A percentile compares a stretch with the other conserved stretches of the same genome.
Evolutionary conservation across 1,284 basidiomycete species (phyloP).

Genomic region (Agaricales sp.): DNA sequence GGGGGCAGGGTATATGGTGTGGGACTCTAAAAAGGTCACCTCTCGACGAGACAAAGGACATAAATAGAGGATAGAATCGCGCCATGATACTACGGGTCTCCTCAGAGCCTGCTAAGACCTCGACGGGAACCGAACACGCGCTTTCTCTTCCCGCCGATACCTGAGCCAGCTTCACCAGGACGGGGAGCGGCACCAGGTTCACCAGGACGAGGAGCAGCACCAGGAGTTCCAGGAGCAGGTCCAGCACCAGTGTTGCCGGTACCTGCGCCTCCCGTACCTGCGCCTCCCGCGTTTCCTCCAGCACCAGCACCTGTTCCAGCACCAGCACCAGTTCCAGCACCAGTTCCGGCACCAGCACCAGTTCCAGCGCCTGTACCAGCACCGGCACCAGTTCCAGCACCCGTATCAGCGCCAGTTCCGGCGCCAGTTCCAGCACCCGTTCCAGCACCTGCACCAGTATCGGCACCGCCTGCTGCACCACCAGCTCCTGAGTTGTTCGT

Average conservation of each 20-base stretch:
- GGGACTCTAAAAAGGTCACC: too few species aligned
- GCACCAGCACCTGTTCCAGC: slow-evolving; percentile 5
- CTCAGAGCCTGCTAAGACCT: too few species aligned
- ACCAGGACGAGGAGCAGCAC: neutral
- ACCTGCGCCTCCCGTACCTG: neutral
- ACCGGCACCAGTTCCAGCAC: neutral
- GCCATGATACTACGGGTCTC: too few species aligned
- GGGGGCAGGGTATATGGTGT: too few species aligned
- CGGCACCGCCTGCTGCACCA: neutral
- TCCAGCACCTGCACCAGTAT: neutral
- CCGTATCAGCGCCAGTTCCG: neutral
- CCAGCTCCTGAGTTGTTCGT: neutral
- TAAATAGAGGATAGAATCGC: too few species aligned
- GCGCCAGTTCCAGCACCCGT: too few species aligned
- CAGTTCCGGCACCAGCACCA: slow-evolving; percentile 4
- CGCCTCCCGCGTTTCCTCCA: slow-evolving; percentile 2
- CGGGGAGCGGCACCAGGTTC: slow-evolving; percentile 1
- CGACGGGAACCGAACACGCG: too few species aligned
- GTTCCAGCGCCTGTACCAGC: slow-evolving; percentile 5
- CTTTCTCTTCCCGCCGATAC: too few species aligned
- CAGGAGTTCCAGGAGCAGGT: neutral
- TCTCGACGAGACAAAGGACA: too few species aligned
- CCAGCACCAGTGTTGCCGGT: neutral
- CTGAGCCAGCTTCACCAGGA: neutral
- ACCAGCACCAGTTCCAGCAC: slow-evolving; percentile 5